Evolutionary conservation across 805 yeast species (phyloP), one percentile per base, ranked within the genome.

Genomic region (Kodamaea lidongshanica): DNA sequence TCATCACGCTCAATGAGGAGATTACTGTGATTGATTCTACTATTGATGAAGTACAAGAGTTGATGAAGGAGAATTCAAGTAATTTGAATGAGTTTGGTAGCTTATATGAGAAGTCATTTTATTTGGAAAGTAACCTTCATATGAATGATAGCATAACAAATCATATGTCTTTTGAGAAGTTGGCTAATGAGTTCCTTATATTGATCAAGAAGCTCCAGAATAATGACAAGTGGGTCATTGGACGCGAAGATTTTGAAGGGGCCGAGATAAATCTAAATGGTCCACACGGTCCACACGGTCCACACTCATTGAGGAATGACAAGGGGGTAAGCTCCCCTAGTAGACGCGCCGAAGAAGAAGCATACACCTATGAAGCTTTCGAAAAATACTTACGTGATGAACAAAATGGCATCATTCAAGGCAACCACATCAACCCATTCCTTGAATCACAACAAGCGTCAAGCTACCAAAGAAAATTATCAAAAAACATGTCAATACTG

Each of bases 61-160:
- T 48, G 17, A 43, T 51, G 24, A 31, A 36, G 10, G 35, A 40
- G 14, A 61, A 61, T 40, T 39, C 40, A 22, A 26, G 30, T 14
- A 46, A 39, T 24, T 35, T 54, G 22, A 42, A 28, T 16, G 53
- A 52, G 24, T 49, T 59, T 34, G 46, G 51, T 37, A 52, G 47
- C 13, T 47, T 64, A 23, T 41, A 50, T 21, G 59, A 54, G 25
- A 58, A 52, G 43, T 41, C 58, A 4, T 48, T 48, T 30, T 50
- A 52, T 30, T 46, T 63, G 19, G 68, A 63, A 38, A 47, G 59
- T 9, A 54, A 48, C 34, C 29, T 61, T 27, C 44, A 40, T 17
- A 19, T 43, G 13, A 60, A 59, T 31, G 68, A 62, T 39, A 22
- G 25, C 11, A 34, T 49, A 18, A 56, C 65, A 31, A 59, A 56